Evolutionary conservation across 345 rosid genomes (phyloP), one percentile per base, ranked within the genome.

Genomic region (Citrus unshiu): DNA sequence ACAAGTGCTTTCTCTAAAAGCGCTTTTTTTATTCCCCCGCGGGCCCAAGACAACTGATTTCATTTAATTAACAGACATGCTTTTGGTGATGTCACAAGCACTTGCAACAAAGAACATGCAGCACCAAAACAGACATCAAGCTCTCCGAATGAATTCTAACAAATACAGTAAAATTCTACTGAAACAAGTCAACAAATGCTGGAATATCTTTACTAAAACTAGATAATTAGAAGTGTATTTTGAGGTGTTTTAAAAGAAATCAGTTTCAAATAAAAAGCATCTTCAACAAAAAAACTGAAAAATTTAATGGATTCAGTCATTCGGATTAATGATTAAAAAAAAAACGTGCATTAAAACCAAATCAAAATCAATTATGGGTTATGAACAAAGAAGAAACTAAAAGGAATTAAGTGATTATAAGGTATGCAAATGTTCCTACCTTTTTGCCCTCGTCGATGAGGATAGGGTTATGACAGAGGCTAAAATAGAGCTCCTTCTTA

Each of bases 371-470:
- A 25, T 1, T 7, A 3, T 10, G 30, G 35, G 37, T 6, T 6
- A 29, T 1, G 7, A 37, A 18, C 4, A 2, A 22, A 32, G 40
- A 78, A 3, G 22, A 7, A 75, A 75, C 27, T 24, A 3, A 32
- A 46, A 35, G 57, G 57, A 19, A 43, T 43, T 43, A 43, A 43
- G 14, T 43, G 51, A 43, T 43, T 43, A 10, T 2, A 43, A 43
- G 3, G 1, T 10, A 43, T 10, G 13, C 13, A 12, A 12, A 43
- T 43, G 51, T 43, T 1, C 51, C 62, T 69, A 94, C 97, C 98
- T 78, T 88, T 69, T 78, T 85, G 19, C 91, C 96, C 1, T 82
- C 39, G 4, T 93, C 90, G 73, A 93, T 79, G n/a, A 90, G 85
- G 73, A 91, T 72, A 2, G 92, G 90, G 21, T 74, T 51, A 21